Evolutionary conservation across 306 rosid genomes (phyloP).

Genomic region (Castanea crenata): DNA sequence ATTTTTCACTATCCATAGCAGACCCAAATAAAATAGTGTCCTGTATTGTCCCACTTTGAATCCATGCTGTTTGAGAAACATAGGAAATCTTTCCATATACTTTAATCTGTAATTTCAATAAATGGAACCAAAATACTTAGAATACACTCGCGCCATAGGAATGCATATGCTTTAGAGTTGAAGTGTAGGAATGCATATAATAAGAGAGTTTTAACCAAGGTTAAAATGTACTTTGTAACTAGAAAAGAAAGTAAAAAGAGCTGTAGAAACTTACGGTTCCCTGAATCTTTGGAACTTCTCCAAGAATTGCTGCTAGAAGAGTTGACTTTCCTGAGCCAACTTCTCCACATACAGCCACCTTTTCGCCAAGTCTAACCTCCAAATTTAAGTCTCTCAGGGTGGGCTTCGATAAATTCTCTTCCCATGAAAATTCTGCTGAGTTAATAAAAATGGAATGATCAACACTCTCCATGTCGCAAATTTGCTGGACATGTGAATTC

Average conservation of each 20-base stretch:
- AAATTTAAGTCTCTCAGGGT: constrained; percentile 56
- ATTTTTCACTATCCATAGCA: constrained; percentile 38
- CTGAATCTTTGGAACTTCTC: constrained; percentile 53
- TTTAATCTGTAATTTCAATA: constrained; percentile 32
- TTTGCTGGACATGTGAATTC: constrained; percentile 21
- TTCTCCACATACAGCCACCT: constrained; percentile 81
- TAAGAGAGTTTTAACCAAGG: not conserved
- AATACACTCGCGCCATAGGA: not conserved
- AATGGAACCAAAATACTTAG: not conserved
- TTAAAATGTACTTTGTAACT: not conserved
- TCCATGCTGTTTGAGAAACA: constrained; percentile 69
- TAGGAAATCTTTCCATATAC: constrained; percentile 47
- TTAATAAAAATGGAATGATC: constrained; percentile 35
- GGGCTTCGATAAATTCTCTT: constrained; percentile 39
- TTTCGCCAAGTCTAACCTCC: constrained; percentile 46
- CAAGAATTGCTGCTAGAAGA: constrained; percentile 66
- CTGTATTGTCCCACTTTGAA: constrained; percentile 49
- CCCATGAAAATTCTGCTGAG: constrained; percentile 73
- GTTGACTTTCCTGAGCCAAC: constrained; percentile 92
- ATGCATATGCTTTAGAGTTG: not conserved
- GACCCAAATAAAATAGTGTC: constrained; percentile 58
- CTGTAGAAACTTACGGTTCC: constrained; percentile 51
- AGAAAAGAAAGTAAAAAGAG: not conserved
- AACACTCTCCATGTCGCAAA: constrained; percentile 4
- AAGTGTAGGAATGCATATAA: not conserved